Base-by-base conservation (phyloP, 2,329 filamentous ascomycete species). In the Aspergillus calidoustus region DNA sequence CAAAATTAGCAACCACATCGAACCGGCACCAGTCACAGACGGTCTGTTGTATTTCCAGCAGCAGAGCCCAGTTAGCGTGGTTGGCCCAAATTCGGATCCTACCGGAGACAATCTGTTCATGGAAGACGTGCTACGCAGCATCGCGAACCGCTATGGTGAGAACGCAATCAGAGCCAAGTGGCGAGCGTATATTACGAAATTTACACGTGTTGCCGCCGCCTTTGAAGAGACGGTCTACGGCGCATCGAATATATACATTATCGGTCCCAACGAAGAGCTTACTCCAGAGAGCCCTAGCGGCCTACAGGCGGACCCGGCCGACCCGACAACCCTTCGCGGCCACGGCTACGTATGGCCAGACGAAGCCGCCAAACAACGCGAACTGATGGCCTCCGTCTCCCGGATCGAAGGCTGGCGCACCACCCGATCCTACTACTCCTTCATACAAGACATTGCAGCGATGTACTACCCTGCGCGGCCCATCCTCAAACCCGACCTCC, bases 211-310 rank as follows among this genome's bases (percentile, higher is more conserved):
- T 52, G 89, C 95, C 1, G 92, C 95, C 1, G 92, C 93, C 13
- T 98, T 98, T 68, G 95, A 99, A 75, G 95, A 99, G 78, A 90
- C 87, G 41, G 95, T 99, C 4, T 99, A 97, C 71, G 96, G 95
- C 30, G 92, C 92, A 13, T 96, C 91, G 61, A 92, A 93, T 38
- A 83, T 99, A 38, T 92, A 93, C 72, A 76, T 79, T 11, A 92
- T 97, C 61, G 91, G 91, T 5, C 87, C 89, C 13, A 90, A 92
- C 67, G 91, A 93, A 71, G 77, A 79, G 25, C 68, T 80, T 9
- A 73, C 76, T 25, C 82, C 84, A 46, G 87, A 89, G 44, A 79
- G 83, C 62, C 80, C 80, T 43, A 81, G 75, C 34, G 74, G 76
- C 13, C 65, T 72, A 3, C 74, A 77, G 62, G 64, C 68, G 7